These are phyloP conservation scores for Pichia ethanolica DNA, from an alignment of 805 yeast genomes.

Conservation along the genomic window DNA sequence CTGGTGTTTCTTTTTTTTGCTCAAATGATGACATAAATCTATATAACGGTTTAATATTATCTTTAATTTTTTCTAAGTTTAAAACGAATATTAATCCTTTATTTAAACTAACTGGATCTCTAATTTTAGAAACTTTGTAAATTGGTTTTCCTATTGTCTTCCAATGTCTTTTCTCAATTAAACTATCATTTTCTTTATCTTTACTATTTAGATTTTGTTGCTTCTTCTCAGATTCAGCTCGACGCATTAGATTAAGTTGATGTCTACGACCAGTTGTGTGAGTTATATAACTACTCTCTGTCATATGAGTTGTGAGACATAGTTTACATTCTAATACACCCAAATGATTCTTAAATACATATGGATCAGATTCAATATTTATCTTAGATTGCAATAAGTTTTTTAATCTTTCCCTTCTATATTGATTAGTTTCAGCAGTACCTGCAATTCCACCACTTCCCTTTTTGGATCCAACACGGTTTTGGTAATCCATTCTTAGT, in stretches of 20 bases:
- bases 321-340: constrained; percentile 80
- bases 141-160: constrained; percentile 67
- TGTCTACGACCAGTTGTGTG: constrained; percentile 85
- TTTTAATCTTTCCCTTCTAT: constrained; percentile 59
- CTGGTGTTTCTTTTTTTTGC: constrained; percentile 38
- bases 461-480: constrained; percentile 82
- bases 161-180: constrained; percentile 36
- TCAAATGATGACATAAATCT: constrained; percentile 77
- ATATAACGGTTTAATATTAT: constrained; percentile 49
- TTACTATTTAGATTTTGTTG: constrained; percentile 12
- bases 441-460: constrained; percentile 91
- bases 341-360: constrained; percentile 73
- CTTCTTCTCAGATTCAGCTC: constrained; percentile 37
- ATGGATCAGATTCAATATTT: constrained; percentile 64
- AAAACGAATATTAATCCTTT: constrained; percentile 62
- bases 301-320: constrained; percentile 75
- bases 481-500: constrained; percentile 71
- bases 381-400: constrained; percentile 48
- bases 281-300: constrained; percentile 72
- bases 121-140: constrained; percentile 57
- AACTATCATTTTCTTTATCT: neutral
- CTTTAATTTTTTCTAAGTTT: constrained; percentile 42
- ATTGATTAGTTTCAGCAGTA: constrained; percentile 57
- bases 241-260: constrained; percentile 58
- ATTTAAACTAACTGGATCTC: constrained; percentile 50